phyloP scores from a whole-genome alignment of 306 rosid species.

The Cicer cuneatum region DNA sequence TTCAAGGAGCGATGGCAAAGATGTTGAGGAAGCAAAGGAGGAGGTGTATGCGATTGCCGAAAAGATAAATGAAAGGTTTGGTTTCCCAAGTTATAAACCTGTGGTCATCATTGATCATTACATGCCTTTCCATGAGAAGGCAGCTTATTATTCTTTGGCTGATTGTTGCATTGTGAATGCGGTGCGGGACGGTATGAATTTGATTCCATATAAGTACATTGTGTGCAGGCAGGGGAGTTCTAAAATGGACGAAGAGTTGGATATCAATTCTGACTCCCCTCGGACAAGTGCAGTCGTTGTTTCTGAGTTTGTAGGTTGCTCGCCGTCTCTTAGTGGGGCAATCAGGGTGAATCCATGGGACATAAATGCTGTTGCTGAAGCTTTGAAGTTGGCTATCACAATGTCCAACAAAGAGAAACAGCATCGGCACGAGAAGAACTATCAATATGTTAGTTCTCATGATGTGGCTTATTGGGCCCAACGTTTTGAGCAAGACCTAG shows the following conservation, averaged over 20 bases:
- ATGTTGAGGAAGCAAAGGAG: conserved; percentile 61
- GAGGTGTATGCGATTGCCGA: conserved; percentile 58
- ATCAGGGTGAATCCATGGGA: conserved; percentile 92
- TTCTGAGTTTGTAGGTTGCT: conserved; percentile 91
- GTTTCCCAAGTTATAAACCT: conserved; percentile 74
- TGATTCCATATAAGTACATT: conserved; percentile 73
- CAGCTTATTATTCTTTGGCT: conserved; percentile 72
- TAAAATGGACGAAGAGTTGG: conserved; percentile 55
- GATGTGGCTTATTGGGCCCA: conserved; percentile 85
- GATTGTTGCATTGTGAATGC: conserved; percentile 91
- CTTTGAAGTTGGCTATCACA: conserved; percentile 62
- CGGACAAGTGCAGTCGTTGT: conserved; percentile 75
- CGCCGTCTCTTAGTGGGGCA: conserved; percentile 92
- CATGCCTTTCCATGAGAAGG: conserved; percentile 71
- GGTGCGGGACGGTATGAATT: conserved; percentile 88
- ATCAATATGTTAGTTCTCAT: conserved; percentile 76
- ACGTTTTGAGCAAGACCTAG: conserved; percentile 73
- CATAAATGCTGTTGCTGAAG: conserved; percentile 76
- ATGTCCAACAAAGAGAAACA: conserved; percentile 70
- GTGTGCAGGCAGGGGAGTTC: conserved; percentile 81
- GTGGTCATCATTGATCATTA: conserved; percentile 65
- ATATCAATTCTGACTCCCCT: conserved; percentile 44
- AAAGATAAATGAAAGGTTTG: conserved; percentile 63
- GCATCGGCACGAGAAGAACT: conserved; percentile 82
- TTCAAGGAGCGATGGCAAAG: conserved; percentile 62